These are phyloP conservation scores for Candida albicans DNA, from an alignment of 1,139 yeast genomes.

Conservation along the genomic window DNA sequence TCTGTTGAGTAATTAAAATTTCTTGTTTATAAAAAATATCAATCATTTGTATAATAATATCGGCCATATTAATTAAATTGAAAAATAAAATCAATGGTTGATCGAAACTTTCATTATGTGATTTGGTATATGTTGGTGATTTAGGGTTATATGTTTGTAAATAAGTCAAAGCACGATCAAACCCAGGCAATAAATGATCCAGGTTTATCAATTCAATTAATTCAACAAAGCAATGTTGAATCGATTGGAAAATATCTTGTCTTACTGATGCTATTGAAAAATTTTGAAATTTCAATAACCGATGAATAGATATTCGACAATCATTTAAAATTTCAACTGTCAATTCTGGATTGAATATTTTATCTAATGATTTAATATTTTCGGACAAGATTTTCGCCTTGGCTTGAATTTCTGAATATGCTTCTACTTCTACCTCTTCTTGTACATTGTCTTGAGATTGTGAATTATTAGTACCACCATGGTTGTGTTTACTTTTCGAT, in stretches of 20 bases:
- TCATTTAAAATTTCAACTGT: slow-evolving; percentile 39
- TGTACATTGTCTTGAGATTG: not conserved
- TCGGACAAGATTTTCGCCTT: slow-evolving; percentile 46
- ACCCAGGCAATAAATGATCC: slow-evolving; percentile 77
- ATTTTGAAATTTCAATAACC: slow-evolving; percentile 35
- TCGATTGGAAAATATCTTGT: slow-evolving; percentile 32
- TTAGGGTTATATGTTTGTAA: slow-evolving; percentile 70
- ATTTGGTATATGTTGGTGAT: slow-evolving; percentile 17
- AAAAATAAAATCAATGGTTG: slow-evolving; percentile 87
- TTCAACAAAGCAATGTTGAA: slow-evolving; percentile 64
- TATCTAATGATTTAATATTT: slow-evolving; percentile 41
- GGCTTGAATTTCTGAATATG: slow-evolving; percentile 43
- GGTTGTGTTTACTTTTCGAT: slow-evolving; percentile 6
- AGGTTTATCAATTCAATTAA: slow-evolving; percentile 66
- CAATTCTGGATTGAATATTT: slow-evolving; percentile 42
- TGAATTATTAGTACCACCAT: too few species aligned
- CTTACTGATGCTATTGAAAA: slow-evolving; percentile 35
- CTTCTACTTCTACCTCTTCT: slow-evolving; percentile 19
- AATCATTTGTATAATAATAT: slow-evolving; percentile 87
- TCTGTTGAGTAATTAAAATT: slow-evolving; percentile 57
- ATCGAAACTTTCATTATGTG: slow-evolving; percentile 36
- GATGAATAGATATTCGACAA: slow-evolving; percentile 35
- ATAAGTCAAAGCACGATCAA: slow-evolving; percentile 72
- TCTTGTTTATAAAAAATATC: slow-evolving; percentile 91
- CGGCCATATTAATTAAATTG: slow-evolving; percentile 90